phyloP scores from a whole-genome alignment of 208 protist genomes.

The Leishmania major region DNA sequence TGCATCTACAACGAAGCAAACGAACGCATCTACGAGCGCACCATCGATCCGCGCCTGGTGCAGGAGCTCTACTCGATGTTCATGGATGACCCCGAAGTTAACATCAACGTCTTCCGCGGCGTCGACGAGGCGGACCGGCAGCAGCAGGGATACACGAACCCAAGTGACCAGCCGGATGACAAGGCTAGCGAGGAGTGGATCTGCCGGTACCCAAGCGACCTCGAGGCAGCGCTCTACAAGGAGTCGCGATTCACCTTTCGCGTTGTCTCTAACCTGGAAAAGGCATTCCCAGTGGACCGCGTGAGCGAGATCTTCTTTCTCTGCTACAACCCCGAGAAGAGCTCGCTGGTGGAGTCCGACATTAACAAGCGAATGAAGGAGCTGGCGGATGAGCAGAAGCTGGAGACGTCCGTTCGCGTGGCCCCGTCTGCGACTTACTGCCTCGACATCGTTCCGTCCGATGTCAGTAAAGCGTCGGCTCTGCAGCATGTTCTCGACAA shows the following conservation, averaged over 20 bases:
- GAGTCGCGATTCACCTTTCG: conserved; percentile 52
- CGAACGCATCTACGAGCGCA: conserved; percentile 46
- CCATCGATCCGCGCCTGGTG: conserved; percentile 35
- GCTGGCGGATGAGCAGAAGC: conserved; percentile 24
- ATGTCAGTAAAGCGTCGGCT: conserved; percentile 66
- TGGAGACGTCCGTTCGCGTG: conserved; percentile 38
- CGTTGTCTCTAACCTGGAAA: conserved; percentile 50
- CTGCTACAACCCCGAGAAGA: conserved; percentile 57
- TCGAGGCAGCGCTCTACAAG: conserved; percentile 51
- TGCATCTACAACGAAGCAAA: conserved; percentile 67
- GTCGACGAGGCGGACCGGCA: conserved; percentile 37
- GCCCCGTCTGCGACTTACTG: conserved; percentile 57
- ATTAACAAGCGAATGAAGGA: conserved; percentile 39
- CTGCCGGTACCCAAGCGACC: conserved; percentile 48
- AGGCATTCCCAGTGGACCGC: conserved; percentile 43
- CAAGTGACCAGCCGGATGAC: conserved; percentile 51
- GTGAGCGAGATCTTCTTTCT: conserved; percentile 74
- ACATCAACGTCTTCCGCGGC: conserved; percentile 59
- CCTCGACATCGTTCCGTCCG: conserved; percentile 58
- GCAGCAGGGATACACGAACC: conserved; percentile 44
- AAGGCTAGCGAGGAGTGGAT: conserved; percentile 63
- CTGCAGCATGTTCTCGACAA: conserved; percentile 54
- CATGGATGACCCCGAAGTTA: conserved; percentile 52
- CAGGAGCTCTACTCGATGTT: conserved; percentile 51
- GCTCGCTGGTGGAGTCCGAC: conserved; percentile 27